Base-by-base conservation (phyloP, 768 basidiomycete genomes). In the Auriscalpium vulgare region DNA sequence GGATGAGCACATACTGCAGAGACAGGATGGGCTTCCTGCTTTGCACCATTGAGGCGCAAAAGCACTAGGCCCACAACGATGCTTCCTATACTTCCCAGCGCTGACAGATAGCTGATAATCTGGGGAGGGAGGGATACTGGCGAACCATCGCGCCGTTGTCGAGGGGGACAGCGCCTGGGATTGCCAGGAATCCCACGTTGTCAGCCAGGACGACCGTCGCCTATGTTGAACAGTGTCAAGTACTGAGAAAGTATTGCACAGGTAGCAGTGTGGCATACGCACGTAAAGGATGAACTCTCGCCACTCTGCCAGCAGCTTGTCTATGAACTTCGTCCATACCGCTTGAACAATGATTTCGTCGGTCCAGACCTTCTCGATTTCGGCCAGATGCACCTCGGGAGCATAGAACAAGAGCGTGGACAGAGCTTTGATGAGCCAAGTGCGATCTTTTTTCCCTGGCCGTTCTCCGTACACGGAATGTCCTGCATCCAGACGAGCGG, bases 391-490 rank as follows among this genome's bases (percentile, higher is more conserved):
- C 23, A 40, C 58, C 36, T 59, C 58, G 0, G 60, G 60, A 4
- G 55, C 58, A 3, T 55, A 38, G 52, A 61, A 61, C 14, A 61
- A 50, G 21, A 54, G 4, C 2, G 53, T 58, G 1, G 60, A 61
- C 6, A 56, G 19, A 3, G 49, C 6, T 11, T 54, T 59, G 48
- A 59, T 61, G 6, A 61, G 53, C 1, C 35, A 37, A 0, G 60
- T 37, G 21, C 55, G 56, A 13, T 60, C 34, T 9, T 10, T 45
- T 9, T 2, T 29, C 29, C 29, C 29, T 29, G 29, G 43, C 29
- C 37, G 23, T 9, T 29, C 37, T 43, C 54, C 13, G 40, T 54
- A 58, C 8, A 61, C 46, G 7, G 53, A 47, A 34, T 59, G 14
- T 10, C 51, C 35, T 53, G 55, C 43, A 19, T 47, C 29, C 29